These are phyloP conservation scores for Madurella fahalii DNA, from an alignment of 2,329 filamentous ascomycete species.

Conservation along the genomic window DNA sequence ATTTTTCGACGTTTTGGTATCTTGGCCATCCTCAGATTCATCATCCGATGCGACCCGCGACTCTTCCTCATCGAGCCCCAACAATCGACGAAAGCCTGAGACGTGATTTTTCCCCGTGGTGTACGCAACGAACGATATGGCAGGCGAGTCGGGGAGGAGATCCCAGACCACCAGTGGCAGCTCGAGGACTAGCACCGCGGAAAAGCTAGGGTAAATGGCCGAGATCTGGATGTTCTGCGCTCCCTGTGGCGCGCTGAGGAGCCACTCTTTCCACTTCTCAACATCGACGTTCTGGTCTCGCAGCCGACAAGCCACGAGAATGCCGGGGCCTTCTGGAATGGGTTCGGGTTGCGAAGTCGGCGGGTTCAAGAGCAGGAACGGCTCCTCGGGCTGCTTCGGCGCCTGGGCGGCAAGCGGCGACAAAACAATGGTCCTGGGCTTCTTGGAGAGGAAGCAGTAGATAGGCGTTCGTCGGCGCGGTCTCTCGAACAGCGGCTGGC, in stretches of 20 bases:
- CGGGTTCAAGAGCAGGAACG: slow-evolving; percentile 4
- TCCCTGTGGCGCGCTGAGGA: slow-evolving; percentile 2
- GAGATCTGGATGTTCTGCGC: slow-evolving; percentile 13
- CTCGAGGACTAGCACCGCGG: slow-evolving; percentile 9
- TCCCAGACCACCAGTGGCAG: slow-evolving; percentile 19
- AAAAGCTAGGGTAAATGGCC: slow-evolving; percentile 13
- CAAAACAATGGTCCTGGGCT: slow-evolving; percentile 16
- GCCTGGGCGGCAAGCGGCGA: slow-evolving; percentile 5
- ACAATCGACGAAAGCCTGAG: neutral
- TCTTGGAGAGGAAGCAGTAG: slow-evolving; percentile 6
- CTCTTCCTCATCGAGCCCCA: neutral
- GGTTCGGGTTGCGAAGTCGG: neutral
- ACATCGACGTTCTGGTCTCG: slow-evolving; percentile 13
- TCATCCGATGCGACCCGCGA: neutral
- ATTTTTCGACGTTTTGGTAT: neutral
- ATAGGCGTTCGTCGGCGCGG: slow-evolving; percentile 10
- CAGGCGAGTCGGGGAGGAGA: slow-evolving; percentile 24
- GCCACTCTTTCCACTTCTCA: slow-evolving; percentile 16
- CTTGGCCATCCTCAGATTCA: neutral
- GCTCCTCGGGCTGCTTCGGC: neutral
- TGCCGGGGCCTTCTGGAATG: neutral
- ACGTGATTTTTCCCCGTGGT: slow-evolving; percentile 6
- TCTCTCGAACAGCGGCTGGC: slow-evolving; percentile 15
- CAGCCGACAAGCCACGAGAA: slow-evolving; percentile 10
- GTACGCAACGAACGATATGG: slow-evolving; percentile 37